Evolutionary conservation across 768 basidiomycete genomes (phyloP), one percentile per base, ranked within the genome.

Genomic region (Pleurotus tuber-regium): DNA sequence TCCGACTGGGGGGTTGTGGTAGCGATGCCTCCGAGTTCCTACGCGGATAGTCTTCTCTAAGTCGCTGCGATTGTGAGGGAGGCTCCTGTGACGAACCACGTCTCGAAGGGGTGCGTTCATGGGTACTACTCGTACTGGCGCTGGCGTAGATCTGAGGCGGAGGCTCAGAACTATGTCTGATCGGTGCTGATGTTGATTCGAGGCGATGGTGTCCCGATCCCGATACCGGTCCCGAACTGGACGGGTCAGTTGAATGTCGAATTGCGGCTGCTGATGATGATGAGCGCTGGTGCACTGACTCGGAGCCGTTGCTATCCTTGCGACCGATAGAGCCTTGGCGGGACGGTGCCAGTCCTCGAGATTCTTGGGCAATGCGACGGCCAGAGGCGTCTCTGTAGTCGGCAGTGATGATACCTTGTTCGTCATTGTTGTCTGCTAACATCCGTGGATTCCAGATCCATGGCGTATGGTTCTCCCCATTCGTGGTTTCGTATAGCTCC

Each of bases 401-500:
- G 26, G 51, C 54, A 35, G 59, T 51, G 39, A 61, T 57, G 28
- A 52, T 33, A 26, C 51, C 41, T 43, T 57, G 50, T 19, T 63
- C 41, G 29, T 55, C 56, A 16, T 63, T 65, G 23, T 71, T 67
- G 28, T 70, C 61, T 7, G 61, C 53, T 18, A 83, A 67, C 51
- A 69, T 67, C 29, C 73, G 61, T 21, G 84, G 79, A 64, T 76
- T 82, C 87, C 87, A 89, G 51, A 87, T 75, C 87, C 87, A 89
- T 6, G 87, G 87, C 0, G 87, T 88, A 11, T 76, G 71, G 4
- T 72, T 67, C 12, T 70, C 68, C 40, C 61, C 61, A 26, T 59
- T 61, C 9, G 67, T 68, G 23, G 55, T 62, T 26, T 65, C 67
- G 29, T 68, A 64, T 42, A 63, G 56, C 55, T 76, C 59, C 61